phyloP scores from a whole-genome alignment of 352 stramenopile species.

The Phytopythium ostracodes region DNA sequence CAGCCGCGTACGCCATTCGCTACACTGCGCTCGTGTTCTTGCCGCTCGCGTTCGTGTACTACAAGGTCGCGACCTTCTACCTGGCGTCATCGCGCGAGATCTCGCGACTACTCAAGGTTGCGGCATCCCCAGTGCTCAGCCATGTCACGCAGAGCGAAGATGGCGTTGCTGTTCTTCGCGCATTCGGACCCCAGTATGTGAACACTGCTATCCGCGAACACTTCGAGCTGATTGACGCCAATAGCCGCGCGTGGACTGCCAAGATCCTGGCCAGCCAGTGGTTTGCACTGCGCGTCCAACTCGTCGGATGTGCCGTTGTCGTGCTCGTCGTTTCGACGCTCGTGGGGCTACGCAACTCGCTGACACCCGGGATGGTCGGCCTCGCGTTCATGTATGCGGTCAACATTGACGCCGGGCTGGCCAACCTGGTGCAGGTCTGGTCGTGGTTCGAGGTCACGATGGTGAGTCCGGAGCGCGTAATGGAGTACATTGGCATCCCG shows the following conservation, averaged over 20 bases:
- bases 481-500: slow-evolving; percentile 45
- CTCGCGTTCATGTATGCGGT: slow-evolving; percentile 85
- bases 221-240: slow-evolving; percentile 16
- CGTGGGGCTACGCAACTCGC: slow-evolving; percentile 16
- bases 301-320: slow-evolving; percentile 67
- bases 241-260: slow-evolving; percentile 16
- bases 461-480: slow-evolving; percentile 80
- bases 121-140: slow-evolving; percentile 26
- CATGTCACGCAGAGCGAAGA: slow-evolving; percentile 33
- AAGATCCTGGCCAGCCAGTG: slow-evolving; percentile 17
- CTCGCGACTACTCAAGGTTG: slow-evolving; percentile 16
- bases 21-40: slow-evolving; percentile 63
- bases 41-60: slow-evolving; percentile 66
- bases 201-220: slow-evolving; percentile 16
- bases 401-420: slow-evolving; percentile 61
- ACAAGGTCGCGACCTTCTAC: slow-evolving; percentile 18
- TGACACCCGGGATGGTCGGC: slow-evolving; percentile 41
- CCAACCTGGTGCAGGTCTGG: slow-evolving; percentile 60
- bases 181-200: slow-evolving; percentile 28
- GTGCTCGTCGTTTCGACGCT: slow-evolving; percentile 55
- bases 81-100: slow-evolving; percentile 13
- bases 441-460: slow-evolving; percentile 43
- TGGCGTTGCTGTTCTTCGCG: slow-evolving; percentile 30
- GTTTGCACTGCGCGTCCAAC: slow-evolving; percentile 38
- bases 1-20: slow-evolving; percentile 59